Evolutionary conservation across 2,329 filamentous ascomycete species (phyloP), one percentile per base, ranked within the genome.

Genomic region (Macrophomina tecta): DNA sequence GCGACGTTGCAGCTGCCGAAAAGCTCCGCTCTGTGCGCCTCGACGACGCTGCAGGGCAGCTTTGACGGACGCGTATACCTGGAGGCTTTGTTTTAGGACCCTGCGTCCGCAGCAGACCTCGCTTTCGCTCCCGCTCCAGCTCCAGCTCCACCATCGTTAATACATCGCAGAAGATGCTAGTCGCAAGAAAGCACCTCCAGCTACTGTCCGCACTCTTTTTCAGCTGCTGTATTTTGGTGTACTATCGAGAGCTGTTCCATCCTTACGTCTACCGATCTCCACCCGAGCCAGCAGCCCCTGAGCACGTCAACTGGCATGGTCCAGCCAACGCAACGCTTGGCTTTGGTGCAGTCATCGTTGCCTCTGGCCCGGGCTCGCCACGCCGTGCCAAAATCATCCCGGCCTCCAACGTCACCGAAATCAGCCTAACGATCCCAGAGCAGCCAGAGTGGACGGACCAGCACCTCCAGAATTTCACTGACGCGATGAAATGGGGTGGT

Each of bases 401-500:
- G 55, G 78, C 79, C 42, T 76, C 79, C 52, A 81, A 81, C 65
- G 75, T 81, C 32, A 81, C 80, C 64, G 75, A 77, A 48, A 71
- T 82, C 63, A 74, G 80, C 55, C 72, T 82, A 65, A 80, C 75
- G 40, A 80, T 82, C 53, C 80, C 80, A 5, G 49, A 70, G 12
- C 79, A 81, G 67, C 79, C 80, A n/a, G 62, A 70, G 5, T 82
- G 79, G 79, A 80, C 78, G 12, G 72, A 73, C 62, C 76, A 82
- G 40, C 30, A 49, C 23, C 23, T 18, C 34, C 36, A 2, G 8
- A 49, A 49, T 28, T 30, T 28, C 7, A n/a, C 14, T 4, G 58
- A 30, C 30, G 18, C 18, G 18, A 36, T 62, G 58, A 48, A 62
- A 9, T 16, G 36, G 30, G 30, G 23, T 7, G 53, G 67, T 5